Percentiles rank a stretch among this genome's conserved stretches.
phyloP scores from a whole-genome alignment of 345 rosid species.

The Eucalyptus decipiens region DNA sequence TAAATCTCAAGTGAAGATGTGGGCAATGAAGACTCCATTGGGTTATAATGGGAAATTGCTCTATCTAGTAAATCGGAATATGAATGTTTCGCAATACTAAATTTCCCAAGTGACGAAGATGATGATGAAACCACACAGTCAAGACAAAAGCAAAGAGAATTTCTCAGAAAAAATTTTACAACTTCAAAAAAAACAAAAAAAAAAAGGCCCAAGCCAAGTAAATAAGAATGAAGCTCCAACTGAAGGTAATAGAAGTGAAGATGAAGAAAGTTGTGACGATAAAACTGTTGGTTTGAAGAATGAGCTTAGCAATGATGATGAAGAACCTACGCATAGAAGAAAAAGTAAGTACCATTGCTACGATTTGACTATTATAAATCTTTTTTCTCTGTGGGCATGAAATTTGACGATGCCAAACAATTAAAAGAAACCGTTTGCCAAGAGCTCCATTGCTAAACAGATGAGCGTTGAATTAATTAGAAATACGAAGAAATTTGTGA shows the following conservation, averaged over 20 bases:
- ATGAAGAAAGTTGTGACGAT: fast-evolving
- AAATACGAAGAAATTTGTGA: fast-evolving
- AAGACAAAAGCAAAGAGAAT: too few relatives aligned
- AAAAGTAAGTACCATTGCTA: too few relatives aligned
- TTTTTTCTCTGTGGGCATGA: too few relatives aligned
- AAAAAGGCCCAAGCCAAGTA: fast-evolving
- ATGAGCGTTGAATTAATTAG: fast-evolving
- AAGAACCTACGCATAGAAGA: too few relatives aligned
- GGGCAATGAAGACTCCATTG: too few relatives aligned
- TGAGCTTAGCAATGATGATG: too few relatives aligned
- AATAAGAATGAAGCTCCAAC: fast-evolving
- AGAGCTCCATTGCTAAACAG: fast-evolving
- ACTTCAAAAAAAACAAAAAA: too few relatives aligned
- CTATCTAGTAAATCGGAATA: fast-evolving
- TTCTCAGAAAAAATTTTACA: fast-evolving
- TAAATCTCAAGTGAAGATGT: too few relatives aligned
- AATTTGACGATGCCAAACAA: fast-evolving
- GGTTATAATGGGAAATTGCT: too few relatives aligned
- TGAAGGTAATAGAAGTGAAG: too few relatives aligned
- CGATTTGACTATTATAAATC: fast-evolving
- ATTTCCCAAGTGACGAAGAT: fast-evolving
- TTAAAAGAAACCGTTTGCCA: too few relatives aligned
- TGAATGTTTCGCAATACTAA: too few relatives aligned
- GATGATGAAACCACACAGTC: fast-evolving
- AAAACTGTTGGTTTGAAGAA: fast-evolving